These are phyloP conservation scores for Beverwykella pulmonaria DNA, from an alignment of 495 filamentous ascomycete genomes.

Conservation along the genomic window DNA sequence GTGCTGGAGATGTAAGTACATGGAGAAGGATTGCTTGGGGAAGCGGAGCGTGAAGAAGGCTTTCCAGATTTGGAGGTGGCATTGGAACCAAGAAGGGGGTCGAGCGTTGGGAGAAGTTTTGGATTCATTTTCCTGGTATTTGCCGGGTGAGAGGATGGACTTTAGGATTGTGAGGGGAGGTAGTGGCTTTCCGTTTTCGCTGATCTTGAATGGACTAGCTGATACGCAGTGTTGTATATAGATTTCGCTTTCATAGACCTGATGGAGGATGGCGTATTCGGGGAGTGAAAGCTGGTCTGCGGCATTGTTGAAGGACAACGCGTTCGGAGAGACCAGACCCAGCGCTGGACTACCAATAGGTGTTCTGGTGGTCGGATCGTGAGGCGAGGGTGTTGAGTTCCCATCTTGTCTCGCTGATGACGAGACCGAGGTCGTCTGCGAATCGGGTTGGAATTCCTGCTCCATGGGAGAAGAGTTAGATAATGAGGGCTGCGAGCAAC, in stretches of 20 bases:
- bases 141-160: neutral
- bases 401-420: neutral
- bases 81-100: conserved; percentile 7
- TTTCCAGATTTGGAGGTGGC: conserved; percentile 3
- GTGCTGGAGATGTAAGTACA: conserved; percentile 17
- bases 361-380: neutral
- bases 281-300: neutral
- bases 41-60: conserved; percentile 18
- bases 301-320: neutral
- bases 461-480: neutral
- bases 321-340: no score
- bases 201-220: neutral
- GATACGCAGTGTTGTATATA: conserved; percentile 11
- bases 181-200: neutral
- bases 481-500: neutral
- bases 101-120: neutral
- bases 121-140: neutral
- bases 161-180: neutral
- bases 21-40: neutral
- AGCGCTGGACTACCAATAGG: no score
- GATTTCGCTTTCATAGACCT: neutral
- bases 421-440: neutral
- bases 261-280: neutral
- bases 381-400: neutral
- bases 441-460: neutral